Evolutionary conservation across 805 yeast species (phyloP), one percentile per base, ranked within the genome.

Genomic region (Debaryomyces maramus): DNA sequence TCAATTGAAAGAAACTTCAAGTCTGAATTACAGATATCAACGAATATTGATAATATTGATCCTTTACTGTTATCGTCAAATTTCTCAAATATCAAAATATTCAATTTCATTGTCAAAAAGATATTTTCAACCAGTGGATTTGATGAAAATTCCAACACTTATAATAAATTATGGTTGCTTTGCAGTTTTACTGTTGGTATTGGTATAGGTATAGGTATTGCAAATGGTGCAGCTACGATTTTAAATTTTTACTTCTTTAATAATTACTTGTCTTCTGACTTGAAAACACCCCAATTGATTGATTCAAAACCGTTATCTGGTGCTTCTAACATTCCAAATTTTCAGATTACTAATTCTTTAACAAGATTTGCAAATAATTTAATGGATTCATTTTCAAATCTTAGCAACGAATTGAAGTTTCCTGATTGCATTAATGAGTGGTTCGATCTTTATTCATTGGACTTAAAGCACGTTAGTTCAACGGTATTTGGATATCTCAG

Each of bases 141-240:
- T 6, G 16, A 32, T n/a, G 38, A 26, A 8, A 27, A 23, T 9
- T 17, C 39, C 6, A 2, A 10, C n/a, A 17, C n/a, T 11, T 19
- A 16, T 34, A 41, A 35, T 16, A 48, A 40, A 6, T 35, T 55
- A 6, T 60, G 63, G 56, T 19, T 64, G 8, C 17, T 65, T 4
- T 64, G 63, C 35, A 54, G 69, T 40, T 66, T 68, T 42, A 48
- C 67, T 1, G 20, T 67, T 16, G 73, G 73, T 1, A 50, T 67
- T 24, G 69, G 72, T 1, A 48, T 69, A 14, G 73, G 74, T 2
- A 41, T 57, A 16, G 55, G 60, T 1, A 31, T 60, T 28, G 55
- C 65, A 9, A 53, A 46, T 36, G 60, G 62, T 7, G 43, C 65
- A 11, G 46, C 17, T 27, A 27, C 29, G 26, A 20, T 20, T 22